A percentile compares a stretch with the other conserved stretches of the same genome.
phyloP scores from a whole-genome alignment of 176 grass and related monocot genomes.

The maize (Zea mays) region DNA sequence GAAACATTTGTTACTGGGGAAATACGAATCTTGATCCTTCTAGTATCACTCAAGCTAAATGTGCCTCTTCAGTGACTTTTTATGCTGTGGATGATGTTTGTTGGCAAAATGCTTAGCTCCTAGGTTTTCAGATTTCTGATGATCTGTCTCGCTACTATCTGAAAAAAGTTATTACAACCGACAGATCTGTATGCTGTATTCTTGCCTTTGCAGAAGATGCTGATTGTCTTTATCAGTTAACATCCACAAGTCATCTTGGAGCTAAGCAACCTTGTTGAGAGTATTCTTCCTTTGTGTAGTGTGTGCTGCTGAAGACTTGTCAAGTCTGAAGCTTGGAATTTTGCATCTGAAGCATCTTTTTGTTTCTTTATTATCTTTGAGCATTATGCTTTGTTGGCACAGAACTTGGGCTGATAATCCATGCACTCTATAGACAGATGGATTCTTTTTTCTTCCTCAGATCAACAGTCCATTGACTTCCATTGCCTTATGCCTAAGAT shows the following conservation, averaged over 20 bases:
- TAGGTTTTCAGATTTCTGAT: conserved; percentile 14
- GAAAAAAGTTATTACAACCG: neutral
- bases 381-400: conserved; percentile 11
- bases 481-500: conserved; percentile 26
- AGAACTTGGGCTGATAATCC: neutral
- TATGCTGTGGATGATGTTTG: conserved; percentile 2
- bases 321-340: conserved; percentile 31
- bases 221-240: neutral
- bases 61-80: conserved; percentile 10
- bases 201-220: conserved; percentile 19
- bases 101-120: neutral
- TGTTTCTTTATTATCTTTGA: conserved; percentile 5
- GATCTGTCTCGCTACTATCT: neutral
- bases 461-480: conserved; percentile 35
- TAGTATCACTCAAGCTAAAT: neutral
- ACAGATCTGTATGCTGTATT: conserved; percentile 4
- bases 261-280: conserved; percentile 1
- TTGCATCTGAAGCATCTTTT: conserved; percentile 33
- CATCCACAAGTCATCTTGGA: conserved; percentile 19
- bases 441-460: conserved; percentile 16
- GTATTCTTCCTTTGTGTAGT: conserved; percentile 20
- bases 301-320: conserved; percentile 9
- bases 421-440: conserved; percentile 20
- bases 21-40: conserved; percentile 28
- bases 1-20: conserved; percentile 15